Evolutionary conservation across 768 basidiomycete species (phyloP).

Genomic region (Pulveroboletus frians): DNA sequence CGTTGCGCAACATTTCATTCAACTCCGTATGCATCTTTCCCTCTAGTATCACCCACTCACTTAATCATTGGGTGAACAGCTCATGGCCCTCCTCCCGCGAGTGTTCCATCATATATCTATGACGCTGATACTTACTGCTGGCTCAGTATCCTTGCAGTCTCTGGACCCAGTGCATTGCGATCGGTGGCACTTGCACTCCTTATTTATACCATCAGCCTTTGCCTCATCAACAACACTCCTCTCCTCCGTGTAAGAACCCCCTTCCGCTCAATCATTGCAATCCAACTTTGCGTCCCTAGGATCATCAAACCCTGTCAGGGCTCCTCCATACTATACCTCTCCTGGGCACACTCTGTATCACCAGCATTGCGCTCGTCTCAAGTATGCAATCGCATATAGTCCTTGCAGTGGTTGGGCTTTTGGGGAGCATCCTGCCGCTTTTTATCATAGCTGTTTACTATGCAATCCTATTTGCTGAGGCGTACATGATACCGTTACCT

Average conservation of each 20-base stretch:
- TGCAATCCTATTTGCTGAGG: no score
- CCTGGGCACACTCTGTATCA: constrained; percentile 9
- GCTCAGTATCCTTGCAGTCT: constrained; percentile 2
- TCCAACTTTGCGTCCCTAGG: constrained; percentile 1
- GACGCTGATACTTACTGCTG: not conserved
- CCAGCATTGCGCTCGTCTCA: constrained; percentile 5
- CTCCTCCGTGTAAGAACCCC: constrained; percentile 6
- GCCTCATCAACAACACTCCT: constrained; percentile 5
- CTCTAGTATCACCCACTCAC: not conserved
- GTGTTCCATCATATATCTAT: not conserved
- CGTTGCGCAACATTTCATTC: constrained; percentile 13
- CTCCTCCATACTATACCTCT: constrained; percentile 18
- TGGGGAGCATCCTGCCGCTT: constrained; percentile 9
- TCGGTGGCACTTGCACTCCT: constrained; percentile 14
- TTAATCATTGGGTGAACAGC: not conserved
- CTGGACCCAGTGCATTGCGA: constrained; percentile 6
- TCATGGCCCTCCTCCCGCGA: constrained; percentile 18
- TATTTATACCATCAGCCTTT: constrained; percentile 23
- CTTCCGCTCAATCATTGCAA: not conserved
- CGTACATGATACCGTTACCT: no score
- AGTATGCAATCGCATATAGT: constrained; percentile 5
- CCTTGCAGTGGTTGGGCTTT: constrained; percentile 4
- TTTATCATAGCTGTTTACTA: no score
- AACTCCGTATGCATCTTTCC: constrained; percentile 7
- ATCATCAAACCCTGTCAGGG: constrained; percentile 1